phyloP scores from a whole-genome alignment of 1,284 basidiomycete species.

The Porodaedalea pini region DNA sequence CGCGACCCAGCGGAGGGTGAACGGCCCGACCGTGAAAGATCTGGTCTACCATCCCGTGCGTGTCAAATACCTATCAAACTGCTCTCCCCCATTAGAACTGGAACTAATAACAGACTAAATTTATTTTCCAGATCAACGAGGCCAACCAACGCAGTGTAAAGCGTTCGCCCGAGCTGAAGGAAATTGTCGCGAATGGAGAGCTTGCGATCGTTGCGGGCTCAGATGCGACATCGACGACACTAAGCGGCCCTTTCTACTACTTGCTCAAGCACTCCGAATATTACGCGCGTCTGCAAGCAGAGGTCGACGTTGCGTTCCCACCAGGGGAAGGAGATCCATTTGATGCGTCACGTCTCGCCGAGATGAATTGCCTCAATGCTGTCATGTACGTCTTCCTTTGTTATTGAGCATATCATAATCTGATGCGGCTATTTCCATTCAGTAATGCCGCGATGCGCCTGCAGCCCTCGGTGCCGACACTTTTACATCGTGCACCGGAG shows the following conservation, averaged over 20 bases:
- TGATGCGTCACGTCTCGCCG: slow-evolving; percentile 23
- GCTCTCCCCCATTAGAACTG: too few species aligned
- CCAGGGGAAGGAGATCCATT: slow-evolving; percentile 19
- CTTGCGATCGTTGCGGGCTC: slow-evolving; percentile 38
- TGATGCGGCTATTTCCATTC: background rate
- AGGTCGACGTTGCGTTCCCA: slow-evolving; percentile 29
- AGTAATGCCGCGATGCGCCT: slow-evolving; percentile 19
- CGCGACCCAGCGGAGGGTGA: slow-evolving; percentile 8
- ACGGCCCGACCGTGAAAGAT: slow-evolving; percentile 11
- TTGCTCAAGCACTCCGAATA: slow-evolving; percentile 32
- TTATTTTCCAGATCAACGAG: slow-evolving; percentile 30
- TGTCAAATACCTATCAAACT: too few species aligned
- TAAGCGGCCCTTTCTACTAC: slow-evolving; percentile 32
- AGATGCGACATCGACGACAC: slow-evolving; percentile 34
- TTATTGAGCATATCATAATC: background rate
- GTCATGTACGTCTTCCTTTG: slow-evolving; percentile 28
- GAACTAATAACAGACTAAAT: background rate
- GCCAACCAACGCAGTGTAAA: slow-evolving; percentile 22
- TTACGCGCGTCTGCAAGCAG: slow-evolving; percentile 28
- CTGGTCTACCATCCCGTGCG: slow-evolving; percentile 16
- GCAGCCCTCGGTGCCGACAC: slow-evolving; percentile 15
- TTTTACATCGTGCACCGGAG: slow-evolving; percentile 18
- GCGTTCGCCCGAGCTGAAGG: slow-evolving; percentile 24
- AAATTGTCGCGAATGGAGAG: slow-evolving; percentile 31
- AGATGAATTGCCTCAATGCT: slow-evolving; percentile 33